A percentile compares a stretch with the other conserved stretches of the same genome.
Conservation (phyloP, 805 yeast genomes). For the Gaillardinia entomophila region DNA sequence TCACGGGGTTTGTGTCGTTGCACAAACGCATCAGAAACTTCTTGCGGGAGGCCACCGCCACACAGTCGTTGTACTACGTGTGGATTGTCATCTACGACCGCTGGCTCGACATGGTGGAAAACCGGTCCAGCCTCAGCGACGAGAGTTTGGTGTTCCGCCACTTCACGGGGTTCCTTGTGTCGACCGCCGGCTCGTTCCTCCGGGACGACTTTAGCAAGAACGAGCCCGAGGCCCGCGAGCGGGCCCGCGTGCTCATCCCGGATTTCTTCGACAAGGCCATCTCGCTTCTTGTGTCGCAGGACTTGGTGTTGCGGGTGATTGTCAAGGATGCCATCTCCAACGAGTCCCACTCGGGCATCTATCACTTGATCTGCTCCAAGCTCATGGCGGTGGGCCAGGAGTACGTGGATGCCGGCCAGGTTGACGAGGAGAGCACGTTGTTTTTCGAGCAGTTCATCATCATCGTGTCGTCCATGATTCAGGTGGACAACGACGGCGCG, state of each 20-base stretch:
- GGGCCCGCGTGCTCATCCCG: slow-evolving; percentile 32
- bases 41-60: slow-evolving; percentile 29
- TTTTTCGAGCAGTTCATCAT: slow-evolving; percentile 47
- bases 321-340: slow-evolving; percentile 65
- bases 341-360: slow-evolving; percentile 57
- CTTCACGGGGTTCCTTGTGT: slow-evolving; percentile 68
- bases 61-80: slow-evolving; percentile 31
- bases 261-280: slow-evolving; percentile 49
- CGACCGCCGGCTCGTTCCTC: slow-evolving; percentile 61
- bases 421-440: slow-evolving; percentile 23
- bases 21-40: slow-evolving; percentile 56
- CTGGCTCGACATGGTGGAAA: slow-evolving; percentile 36
- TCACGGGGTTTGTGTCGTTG: slow-evolving; percentile 68
- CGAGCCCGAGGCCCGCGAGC: slow-evolving; percentile 17
- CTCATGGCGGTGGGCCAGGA: slow-evolving; percentile 32
- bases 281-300: slow-evolving; percentile 41
- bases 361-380: slow-evolving; percentile 42
- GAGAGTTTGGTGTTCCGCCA: slow-evolving; percentile 52
- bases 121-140: slow-evolving; percentile 20
- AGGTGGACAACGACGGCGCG: slow-evolving; percentile 28
- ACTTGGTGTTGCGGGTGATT: slow-evolving; percentile 57
- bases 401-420: slow-evolving; percentile 19
- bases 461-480: slow-evolving; percentile 37
- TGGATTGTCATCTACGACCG: slow-evolving; percentile 45
- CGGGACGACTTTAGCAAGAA: slow-evolving; percentile 17